A percentile compares a stretch with the other conserved stretches of the same genome.
Evolutionary conservation across 177 flowering plant genomes (phyloP).

Genomic region (Vitis hybrid): DNA sequence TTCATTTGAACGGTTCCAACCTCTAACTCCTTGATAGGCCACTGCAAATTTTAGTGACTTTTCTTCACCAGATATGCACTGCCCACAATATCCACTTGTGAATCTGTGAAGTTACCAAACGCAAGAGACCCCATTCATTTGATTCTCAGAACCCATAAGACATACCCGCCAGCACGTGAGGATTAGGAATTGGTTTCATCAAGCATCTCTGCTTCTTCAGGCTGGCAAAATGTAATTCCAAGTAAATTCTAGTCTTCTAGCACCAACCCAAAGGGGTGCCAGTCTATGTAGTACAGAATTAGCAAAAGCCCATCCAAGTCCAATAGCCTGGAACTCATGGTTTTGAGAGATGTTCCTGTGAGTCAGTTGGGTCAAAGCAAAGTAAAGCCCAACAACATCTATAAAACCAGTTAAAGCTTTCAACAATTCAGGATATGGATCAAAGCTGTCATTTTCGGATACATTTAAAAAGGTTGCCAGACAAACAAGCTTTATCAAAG

Average conservation of each 20-base stretch:
- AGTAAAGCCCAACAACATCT: conserved; percentile 27
- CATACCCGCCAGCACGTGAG: too few relatives aligned
- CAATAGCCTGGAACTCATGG: conserved; percentile 98
- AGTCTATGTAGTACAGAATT: conserved; percentile 93
- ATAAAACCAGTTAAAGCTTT: too few relatives aligned
- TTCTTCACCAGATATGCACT: conserved; percentile 16
- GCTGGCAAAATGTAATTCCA: conserved; percentile 95
- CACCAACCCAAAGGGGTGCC: conserved; percentile 99
- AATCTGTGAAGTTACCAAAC: conserved; percentile 37
- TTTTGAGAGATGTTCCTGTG: too few relatives aligned
- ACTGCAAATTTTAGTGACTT: conserved; percentile 3
- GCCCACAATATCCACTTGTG: conserved; percentile 15
- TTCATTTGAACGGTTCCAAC: conserved; percentile 7
- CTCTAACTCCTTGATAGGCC: conserved; percentile 5
- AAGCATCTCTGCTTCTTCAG: conserved; percentile 51
- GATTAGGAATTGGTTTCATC: too few relatives aligned
- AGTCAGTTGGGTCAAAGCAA: conserved; percentile 92
- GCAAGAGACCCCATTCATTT: conserved; percentile 18
- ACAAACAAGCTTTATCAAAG: too few relatives aligned
- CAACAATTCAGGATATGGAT: too few relatives aligned
- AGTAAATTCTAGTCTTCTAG: conserved; percentile 95
- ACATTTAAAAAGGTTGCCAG: too few relatives aligned
- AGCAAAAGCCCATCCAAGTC: conserved; percentile 99
- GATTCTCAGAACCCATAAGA: neutral
- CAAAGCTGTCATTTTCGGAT: too few relatives aligned